Conservation (phyloP, 495 filamentous ascomycete genomes). For the Oidiodendron maius region DNA sequence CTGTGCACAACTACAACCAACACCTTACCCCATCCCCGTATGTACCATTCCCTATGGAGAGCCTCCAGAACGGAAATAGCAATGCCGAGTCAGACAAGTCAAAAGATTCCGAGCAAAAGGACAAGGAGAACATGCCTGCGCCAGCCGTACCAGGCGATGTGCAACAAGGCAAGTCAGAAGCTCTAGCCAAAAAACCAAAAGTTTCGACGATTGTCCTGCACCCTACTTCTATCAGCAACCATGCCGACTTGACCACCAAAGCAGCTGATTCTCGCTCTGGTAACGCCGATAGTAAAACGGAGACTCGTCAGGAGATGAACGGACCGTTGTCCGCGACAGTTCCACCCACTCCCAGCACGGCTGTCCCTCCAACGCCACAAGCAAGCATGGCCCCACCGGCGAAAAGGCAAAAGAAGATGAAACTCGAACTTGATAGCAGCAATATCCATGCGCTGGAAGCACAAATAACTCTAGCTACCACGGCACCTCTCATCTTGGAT, state of each 20-base stretch:
- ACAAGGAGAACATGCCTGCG: slow-evolving; percentile 45
- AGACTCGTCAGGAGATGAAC: slow-evolving; percentile 23
- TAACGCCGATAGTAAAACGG: slow-evolving; percentile 27
- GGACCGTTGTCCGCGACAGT: slow-evolving; percentile 45
- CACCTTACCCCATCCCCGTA: slow-evolving; percentile 84
- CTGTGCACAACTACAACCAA: slow-evolving; percentile 84
- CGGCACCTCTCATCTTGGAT: slow-evolving; percentile 68
- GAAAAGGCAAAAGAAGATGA: slow-evolving; percentile 61
- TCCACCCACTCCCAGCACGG: slow-evolving; percentile 57
- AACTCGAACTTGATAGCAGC: slow-evolving; percentile 67
- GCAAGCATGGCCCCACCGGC: slow-evolving; percentile 48
- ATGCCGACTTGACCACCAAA: slow-evolving; percentile 69
- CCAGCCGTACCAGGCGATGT: slow-evolving; percentile 36
- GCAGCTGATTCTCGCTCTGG: slow-evolving; percentile 7
- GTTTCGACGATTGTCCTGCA: slow-evolving; percentile 78
- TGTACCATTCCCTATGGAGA: slow-evolving; percentile 68
- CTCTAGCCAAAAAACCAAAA: slow-evolving; percentile 45
- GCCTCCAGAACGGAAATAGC: slow-evolving; percentile 30
- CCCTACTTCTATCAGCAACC: slow-evolving; percentile 68
- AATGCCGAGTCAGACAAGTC: slow-evolving; percentile 16
- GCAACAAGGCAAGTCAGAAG: slow-evolving; percentile 36
- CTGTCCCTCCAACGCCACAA: slow-evolving; percentile 56
- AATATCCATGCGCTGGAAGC: slow-evolving; percentile 71
- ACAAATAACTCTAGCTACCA: slow-evolving; percentile 61
- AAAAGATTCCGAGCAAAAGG: slow-evolving; percentile 30